Percentiles rank a stretch among this genome's conserved stretches.
phyloP scores from a whole-genome alignment of 495 filamentous ascomycete species.

The Hapsidospora chrysogenum region DNA sequence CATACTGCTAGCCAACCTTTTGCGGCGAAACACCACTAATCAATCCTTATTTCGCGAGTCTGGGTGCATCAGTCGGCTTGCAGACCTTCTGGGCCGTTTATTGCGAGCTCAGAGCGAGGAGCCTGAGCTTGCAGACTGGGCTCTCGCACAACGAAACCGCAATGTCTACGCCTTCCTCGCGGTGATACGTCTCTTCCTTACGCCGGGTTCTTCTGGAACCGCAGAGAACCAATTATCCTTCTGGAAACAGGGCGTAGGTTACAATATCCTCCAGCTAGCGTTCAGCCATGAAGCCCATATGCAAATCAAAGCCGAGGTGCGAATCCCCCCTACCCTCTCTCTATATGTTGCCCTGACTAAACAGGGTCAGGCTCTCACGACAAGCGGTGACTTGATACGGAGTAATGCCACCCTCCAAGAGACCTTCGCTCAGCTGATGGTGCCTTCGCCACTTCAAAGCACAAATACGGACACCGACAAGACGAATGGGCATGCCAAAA shows the following conservation, averaged over 20 bases:
- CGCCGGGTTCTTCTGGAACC: conserved; percentile 62
- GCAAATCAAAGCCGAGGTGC: conserved; percentile 66
- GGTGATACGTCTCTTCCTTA: conserved; percentile 71
- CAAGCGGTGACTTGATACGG: conserved; percentile 77
- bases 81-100: conserved; percentile 48
- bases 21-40: conserved; percentile 80
- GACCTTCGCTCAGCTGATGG: conserved; percentile 69
- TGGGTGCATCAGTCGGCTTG: conserved; percentile 60
- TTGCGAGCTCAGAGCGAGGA: conserved; percentile 37
- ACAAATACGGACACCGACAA: conserved; percentile 22
- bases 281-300: conserved; percentile 63
- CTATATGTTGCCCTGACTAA: conserved; percentile 1
- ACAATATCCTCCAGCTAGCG: conserved; percentile 65
- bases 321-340: conserved; percentile 8
- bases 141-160: conserved; percentile 62
- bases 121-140: conserved; percentile 53
- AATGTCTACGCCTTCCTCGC: conserved; percentile 84
- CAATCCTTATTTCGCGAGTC: conserved; percentile 90
- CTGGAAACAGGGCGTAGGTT: conserved; percentile 64
- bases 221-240: conserved; percentile 74
- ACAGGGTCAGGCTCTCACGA: conserved; percentile 48
- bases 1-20: conserved; percentile 77
- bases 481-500: conserved; percentile 33
- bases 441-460: conserved; percentile 37
- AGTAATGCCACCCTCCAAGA: conserved; percentile 71